Percentiles rank a stretch among this genome's conserved stretches.
Evolutionary conservation across 192 early-diverging fungal species (phyloP).

Genomic region (Backusella psychrophila): DNA sequence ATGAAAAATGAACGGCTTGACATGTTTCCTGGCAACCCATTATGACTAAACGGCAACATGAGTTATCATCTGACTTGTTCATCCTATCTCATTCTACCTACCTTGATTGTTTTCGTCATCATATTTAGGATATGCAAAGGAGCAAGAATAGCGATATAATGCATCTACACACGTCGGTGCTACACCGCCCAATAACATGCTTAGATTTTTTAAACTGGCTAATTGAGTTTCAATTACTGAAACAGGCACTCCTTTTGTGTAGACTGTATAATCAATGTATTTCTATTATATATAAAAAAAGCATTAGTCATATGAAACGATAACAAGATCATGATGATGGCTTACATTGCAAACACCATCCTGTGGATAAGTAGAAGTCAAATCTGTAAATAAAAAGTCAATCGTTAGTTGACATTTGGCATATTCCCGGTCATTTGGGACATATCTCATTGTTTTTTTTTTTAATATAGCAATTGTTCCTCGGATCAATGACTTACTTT

Average conservation of each 20-base stretch:
- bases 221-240: constrained; percentile 4
- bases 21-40: neutral
- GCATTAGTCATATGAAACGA: neutral
- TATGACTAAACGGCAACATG: neutral
- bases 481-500: neutral
- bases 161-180: constrained; percentile 23
- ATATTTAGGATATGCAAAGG: constrained; percentile 30
- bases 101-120: constrained; percentile 7
- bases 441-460: neutral
- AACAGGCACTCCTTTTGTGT: neutral
- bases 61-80: neutral
- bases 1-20: neutral
- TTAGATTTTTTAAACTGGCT: neutral
- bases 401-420: neutral
- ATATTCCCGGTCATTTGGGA: neutral
- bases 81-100: neutral
- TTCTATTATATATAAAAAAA: neutral
- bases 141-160: constrained; percentile 31
- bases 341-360: neutral
- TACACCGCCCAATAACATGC: neutral
- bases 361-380: neutral
- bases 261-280: neutral
- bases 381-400: neutral
- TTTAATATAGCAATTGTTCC: neutral
- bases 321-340: neutral